These are phyloP conservation scores for Pelargonium citronellum DNA, from an alignment of 441 rosid genomes.

Conservation along the genomic window DNA sequence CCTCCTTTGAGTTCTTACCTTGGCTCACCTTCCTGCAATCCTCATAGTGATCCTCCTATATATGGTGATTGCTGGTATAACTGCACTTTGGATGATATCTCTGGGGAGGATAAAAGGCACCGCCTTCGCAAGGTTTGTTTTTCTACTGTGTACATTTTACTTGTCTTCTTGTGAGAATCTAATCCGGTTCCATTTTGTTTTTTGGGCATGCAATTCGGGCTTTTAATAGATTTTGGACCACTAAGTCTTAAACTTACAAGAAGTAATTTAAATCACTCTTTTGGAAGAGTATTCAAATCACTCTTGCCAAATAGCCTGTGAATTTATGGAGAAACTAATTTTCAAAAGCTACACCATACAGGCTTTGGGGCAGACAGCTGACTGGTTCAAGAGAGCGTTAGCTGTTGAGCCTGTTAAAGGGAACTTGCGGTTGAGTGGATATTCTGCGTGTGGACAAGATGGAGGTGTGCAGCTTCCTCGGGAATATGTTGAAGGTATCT, in stretches of 20 bases:
- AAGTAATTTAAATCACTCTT: background rate
- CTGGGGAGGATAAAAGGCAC: constrained; percentile 75
- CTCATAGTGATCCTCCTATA: constrained; percentile 67
- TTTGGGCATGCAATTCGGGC: background rate
- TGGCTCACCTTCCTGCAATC: constrained; percentile 72
- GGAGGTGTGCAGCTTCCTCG: constrained; percentile 98
- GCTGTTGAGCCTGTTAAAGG: constrained; percentile 99
- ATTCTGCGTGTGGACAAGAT: constrained; percentile 99
- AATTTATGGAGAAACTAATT: constrained; percentile 22
- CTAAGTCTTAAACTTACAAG: background rate
- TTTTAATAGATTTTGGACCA: background rate
- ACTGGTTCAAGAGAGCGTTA: constrained; percentile 85
- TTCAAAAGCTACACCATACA: constrained; percentile 31
- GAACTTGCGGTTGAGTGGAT: constrained; percentile 90
- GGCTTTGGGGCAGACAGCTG: constrained; percentile 94
- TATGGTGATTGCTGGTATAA: constrained; percentile 96
- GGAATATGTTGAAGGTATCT: constrained; percentile 80
- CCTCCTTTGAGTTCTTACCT: constrained; percentile 47
- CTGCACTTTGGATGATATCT: constrained; percentile 85
- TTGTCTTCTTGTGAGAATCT: background rate
- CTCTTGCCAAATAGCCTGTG: background rate
- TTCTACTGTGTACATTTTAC: background rate
- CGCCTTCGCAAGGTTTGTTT: constrained; percentile 75
- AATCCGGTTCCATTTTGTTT: background rate
- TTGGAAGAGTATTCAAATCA: background rate